Conservation (phyloP, 108 stramenopile genomes). For the Skeletonema marinoi region DNA sequence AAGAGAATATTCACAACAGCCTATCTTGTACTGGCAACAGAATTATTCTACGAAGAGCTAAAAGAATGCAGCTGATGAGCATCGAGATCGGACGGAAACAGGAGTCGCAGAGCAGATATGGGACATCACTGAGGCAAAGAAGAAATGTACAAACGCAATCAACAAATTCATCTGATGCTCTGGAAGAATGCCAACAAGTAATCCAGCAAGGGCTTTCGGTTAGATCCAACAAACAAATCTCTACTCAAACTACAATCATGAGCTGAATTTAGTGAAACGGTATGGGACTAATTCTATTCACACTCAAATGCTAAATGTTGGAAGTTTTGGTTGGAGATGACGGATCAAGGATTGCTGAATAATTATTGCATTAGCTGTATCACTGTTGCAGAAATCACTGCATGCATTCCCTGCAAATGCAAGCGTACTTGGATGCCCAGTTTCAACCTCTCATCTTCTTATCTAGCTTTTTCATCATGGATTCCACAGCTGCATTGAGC, state of each 20-base stretch:
- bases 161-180: background rate
- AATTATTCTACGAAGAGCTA: slow-evolving; percentile 23
- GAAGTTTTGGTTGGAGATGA: slow-evolving; percentile 22
- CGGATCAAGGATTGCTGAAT: background rate
- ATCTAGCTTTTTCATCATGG: background rate
- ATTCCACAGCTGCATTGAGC: slow-evolving; percentile 13
- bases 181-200: slow-evolving; percentile 16
- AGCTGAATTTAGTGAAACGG: slow-evolving; percentile 14
- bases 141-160: background rate
- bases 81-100: background rate
- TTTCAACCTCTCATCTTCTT: background rate
- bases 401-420: too few species aligned
- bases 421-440: too few species aligned
- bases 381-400: too few species aligned
- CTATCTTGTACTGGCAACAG: slow-evolving; percentile 16
- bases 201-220: slow-evolving; percentile 10
- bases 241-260: slow-evolving; percentile 18
- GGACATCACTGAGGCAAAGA: background rate
- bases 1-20: background rate
- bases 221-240: slow-evolving; percentile 12
- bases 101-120: background rate
- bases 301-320: slow-evolving; percentile 26
- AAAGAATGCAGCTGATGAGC: background rate
- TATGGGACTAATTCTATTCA: slow-evolving; percentile 14
- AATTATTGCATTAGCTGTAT: background rate